A percentile compares a stretch with the other conserved stretches of the same genome.
Evolutionary conservation across 306 rosid genomes (phyloP).

Genomic region (Adenanthera pavonina): DNA sequence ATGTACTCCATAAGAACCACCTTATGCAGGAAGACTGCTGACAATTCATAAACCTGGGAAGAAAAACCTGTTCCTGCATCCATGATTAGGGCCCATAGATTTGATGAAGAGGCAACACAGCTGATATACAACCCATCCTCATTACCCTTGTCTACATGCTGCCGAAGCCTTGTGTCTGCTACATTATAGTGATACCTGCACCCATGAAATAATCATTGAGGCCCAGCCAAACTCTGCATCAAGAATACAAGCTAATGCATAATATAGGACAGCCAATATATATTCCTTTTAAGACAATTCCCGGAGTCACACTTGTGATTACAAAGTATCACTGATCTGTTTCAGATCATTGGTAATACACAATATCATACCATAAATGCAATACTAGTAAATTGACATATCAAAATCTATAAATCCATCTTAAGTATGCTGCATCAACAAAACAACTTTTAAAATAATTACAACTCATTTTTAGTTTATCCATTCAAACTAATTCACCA

Average conservation of each 20-base stretch:
- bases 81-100: slow-evolving; percentile 91
- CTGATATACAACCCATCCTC: slow-evolving; percentile 92
- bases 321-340: slow-evolving; percentile 8
- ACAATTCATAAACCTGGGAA: slow-evolving; percentile 87
- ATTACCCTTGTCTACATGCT: slow-evolving; percentile 94
- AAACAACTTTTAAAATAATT: background rate
- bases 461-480: background rate
- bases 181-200: slow-evolving; percentile 92
- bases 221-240: slow-evolving; percentile 23
- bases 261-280: slow-evolving; percentile 21
- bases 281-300: slow-evolving; percentile 24
- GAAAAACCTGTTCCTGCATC: slow-evolving; percentile 94
- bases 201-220: slow-evolving; percentile 36
- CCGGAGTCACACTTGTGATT: background rate
- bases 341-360: slow-evolving; percentile 12
- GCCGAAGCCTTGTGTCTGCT: slow-evolving; percentile 82
- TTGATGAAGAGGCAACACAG: slow-evolving; percentile 77
- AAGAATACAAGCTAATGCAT: slow-evolving; percentile 33
- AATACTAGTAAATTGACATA: background rate
- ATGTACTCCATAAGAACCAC: slow-evolving; percentile 40
- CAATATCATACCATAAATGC: slow-evolving; percentile 3
- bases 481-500: background rate
- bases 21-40: slow-evolving; percentile 86
- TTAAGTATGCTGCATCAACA: background rate
- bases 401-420: background rate